Evolutionary conservation across 78 protist species (phyloP), one percentile per base, ranked within the genome.

Genomic region (Dictyostelium brefeldianum): DNA sequence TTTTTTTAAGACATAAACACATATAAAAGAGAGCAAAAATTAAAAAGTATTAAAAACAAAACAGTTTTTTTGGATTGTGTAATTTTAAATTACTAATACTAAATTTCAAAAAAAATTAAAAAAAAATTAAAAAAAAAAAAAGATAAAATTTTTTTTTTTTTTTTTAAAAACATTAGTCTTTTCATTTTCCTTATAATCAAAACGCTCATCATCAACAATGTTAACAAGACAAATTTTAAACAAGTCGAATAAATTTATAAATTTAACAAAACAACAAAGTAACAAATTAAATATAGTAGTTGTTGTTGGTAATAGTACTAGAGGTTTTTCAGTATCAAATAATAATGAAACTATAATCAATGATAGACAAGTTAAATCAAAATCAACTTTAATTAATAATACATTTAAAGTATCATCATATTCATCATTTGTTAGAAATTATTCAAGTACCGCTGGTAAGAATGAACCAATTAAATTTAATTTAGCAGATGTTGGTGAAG

Each of bases 401-500:
- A 62, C 56, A 14, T 4, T 2, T 62, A 27, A 29, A 14, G 22
- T 64, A n/a, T n/a, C n/a, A n/a, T n/a, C n/a, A 25, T 14, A 64
- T 25, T 22, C 20, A 14, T 4, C 8, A 10, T 7, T 29, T 47
- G 11, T 53, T 78, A 51, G 87, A 43, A 10, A 41, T 11, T 81
- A 81, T 87, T 27, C 89, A 25, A 27, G 64, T 14, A n/a, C n/a
- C n/a, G n/a, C n/a, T n/a, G 31, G 25, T 6, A 50, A 46, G 7
- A 51, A 51, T 51, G 43, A 7, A 43, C 62, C 56, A 36, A 83
- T 97, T n/a, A 93, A 79, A 43, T 97, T 96, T 81, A 62, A 74
- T 8, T 90, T 98, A 81, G 96, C 98, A 27, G 99, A 97, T 89
- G 96, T 98, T 78, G 99, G 98, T 50, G 99, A 97, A 77, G 99